Evolutionary conservation across 106 monocot genomes (phyloP).

Genomic region (Gastrodia elata): DNA sequence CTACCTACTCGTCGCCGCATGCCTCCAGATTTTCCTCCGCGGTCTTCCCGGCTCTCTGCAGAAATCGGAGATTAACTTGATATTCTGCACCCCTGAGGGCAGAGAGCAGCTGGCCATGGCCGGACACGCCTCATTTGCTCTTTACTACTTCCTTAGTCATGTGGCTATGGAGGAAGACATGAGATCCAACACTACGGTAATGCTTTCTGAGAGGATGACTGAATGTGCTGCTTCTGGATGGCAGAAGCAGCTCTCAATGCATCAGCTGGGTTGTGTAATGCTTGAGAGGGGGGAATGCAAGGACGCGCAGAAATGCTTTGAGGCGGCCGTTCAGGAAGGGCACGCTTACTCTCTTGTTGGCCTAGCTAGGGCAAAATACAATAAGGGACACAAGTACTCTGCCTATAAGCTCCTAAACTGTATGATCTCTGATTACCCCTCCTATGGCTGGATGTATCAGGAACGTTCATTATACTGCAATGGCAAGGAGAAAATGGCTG

Average conservation of each 20-base stretch:
- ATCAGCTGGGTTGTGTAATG: conserved; percentile 94
- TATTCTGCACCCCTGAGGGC: conserved; percentile 67
- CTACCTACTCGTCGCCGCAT: conserved; percentile 60
- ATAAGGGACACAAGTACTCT: conserved; percentile 77
- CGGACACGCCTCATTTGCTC: conserved; percentile 67
- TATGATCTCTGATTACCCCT: conserved; percentile 40
- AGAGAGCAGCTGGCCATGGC: conserved; percentile 37
- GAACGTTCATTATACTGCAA: conserved; percentile 78
- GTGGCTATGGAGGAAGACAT: conserved; percentile 92
- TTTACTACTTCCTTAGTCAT: conserved; percentile 81
- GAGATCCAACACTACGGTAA: conserved; percentile 71
- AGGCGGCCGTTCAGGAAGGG: conserved; percentile 54
- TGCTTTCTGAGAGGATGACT: conserved; percentile 74
- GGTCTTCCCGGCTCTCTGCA: conserved; percentile 59
- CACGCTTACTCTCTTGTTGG: conserved; percentile 75
- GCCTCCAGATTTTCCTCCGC: conserved; percentile 82
- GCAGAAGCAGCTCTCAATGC: conserved; percentile 83
- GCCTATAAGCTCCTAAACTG: conserved; percentile 75
- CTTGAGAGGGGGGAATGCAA: conserved; percentile 81
- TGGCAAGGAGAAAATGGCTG: conserved; percentile 69
- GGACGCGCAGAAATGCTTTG: conserved; percentile 82
- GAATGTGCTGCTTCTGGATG: conserved; percentile 72
- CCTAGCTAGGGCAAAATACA: conserved; percentile 83
- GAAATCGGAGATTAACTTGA: conserved; percentile 32
- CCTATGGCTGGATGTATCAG: conserved; percentile 88